Conservation (phyloP, 2,329 filamentous ascomycete genomes). For the Pestalotiopsis sp. region DNA sequence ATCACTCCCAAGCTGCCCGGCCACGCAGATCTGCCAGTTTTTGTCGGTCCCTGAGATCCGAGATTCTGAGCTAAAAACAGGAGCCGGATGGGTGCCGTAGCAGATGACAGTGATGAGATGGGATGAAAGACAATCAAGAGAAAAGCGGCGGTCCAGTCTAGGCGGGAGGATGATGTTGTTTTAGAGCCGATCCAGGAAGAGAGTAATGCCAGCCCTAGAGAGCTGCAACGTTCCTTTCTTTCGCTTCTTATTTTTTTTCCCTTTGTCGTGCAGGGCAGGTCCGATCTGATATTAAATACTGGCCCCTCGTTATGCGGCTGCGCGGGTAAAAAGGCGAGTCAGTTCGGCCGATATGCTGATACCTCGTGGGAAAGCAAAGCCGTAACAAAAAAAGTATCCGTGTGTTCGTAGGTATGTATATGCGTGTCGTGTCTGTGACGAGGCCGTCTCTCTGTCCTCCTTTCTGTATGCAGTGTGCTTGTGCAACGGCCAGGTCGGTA, state of each 20-base stretch:
- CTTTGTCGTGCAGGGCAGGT: not conserved
- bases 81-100: not conserved
- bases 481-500: not conserved
- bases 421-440: not conserved
- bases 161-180: too few species aligned
- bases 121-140: too few species aligned
- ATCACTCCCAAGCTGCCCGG: constrained; percentile 21
- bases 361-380: not conserved
- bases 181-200: too few species aligned
- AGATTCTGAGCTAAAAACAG: not conserved
- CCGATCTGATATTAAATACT: not conserved
- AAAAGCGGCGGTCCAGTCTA: too few species aligned
- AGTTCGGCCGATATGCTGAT: not conserved
- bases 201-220: too few species aligned
- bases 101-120: not conserved
- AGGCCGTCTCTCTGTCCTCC: not conserved
- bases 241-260: too few species aligned
- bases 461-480: not conserved
- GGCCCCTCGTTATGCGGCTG: not conserved
- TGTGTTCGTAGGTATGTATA: not conserved
- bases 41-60: not conserved
- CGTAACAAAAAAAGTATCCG: not conserved
- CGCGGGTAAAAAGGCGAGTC: not conserved
- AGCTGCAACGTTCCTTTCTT: too few species aligned
- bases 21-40: constrained; percentile 6